Evolutionary conservation across 768 basidiomycete species (phyloP).

Genomic region (Pleurotus citrinopileatus): DNA sequence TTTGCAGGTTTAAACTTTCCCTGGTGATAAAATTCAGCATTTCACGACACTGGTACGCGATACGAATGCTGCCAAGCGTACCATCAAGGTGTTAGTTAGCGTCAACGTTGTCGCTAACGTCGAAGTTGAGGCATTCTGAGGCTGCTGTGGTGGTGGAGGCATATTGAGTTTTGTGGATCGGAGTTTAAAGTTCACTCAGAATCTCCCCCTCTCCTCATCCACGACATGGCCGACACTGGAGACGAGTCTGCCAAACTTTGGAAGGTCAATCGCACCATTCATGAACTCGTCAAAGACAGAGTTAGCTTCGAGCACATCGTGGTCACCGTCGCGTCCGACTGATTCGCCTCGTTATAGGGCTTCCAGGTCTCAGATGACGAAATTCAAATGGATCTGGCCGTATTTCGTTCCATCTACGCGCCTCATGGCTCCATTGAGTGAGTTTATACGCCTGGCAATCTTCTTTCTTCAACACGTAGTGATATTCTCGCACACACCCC

Average conservation of each 20-base stretch:
- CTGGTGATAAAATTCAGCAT: slow-evolving; percentile 31
- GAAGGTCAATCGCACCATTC: slow-evolving; percentile 95
- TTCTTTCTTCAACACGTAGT: background rate
- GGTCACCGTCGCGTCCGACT: slow-evolving; percentile 21
- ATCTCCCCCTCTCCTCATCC: slow-evolving; percentile 22
- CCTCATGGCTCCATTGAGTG: slow-evolving; percentile 83
- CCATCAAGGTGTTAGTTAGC: slow-evolving; percentile 52
- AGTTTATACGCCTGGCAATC: too few species aligned
- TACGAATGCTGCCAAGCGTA: slow-evolving; percentile 20
- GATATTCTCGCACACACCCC: slow-evolving; percentile 14
- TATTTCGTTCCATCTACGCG: slow-evolving; percentile 74
- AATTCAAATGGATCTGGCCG: slow-evolving; percentile 80
- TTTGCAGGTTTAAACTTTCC: slow-evolving; percentile 82
- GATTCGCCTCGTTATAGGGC: slow-evolving; percentile 51
- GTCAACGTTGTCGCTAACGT: slow-evolving; percentile 32
- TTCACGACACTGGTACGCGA: background rate
- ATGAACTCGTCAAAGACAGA: slow-evolving; percentile 94
- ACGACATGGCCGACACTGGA: slow-evolving; percentile 59
- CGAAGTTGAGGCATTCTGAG: slow-evolving; percentile 31
- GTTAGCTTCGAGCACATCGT: slow-evolving; percentile 41
- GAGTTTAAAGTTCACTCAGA: slow-evolving; percentile 60
- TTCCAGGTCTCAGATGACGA: slow-evolving; percentile 94
- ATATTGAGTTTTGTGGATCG: slow-evolving; percentile 28
- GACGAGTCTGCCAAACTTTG: slow-evolving; percentile 89
- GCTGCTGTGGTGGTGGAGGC: slow-evolving; percentile 31